Base-by-base conservation (phyloP, 805 yeast genomes). In the Nakazawaea siamensis region DNA sequence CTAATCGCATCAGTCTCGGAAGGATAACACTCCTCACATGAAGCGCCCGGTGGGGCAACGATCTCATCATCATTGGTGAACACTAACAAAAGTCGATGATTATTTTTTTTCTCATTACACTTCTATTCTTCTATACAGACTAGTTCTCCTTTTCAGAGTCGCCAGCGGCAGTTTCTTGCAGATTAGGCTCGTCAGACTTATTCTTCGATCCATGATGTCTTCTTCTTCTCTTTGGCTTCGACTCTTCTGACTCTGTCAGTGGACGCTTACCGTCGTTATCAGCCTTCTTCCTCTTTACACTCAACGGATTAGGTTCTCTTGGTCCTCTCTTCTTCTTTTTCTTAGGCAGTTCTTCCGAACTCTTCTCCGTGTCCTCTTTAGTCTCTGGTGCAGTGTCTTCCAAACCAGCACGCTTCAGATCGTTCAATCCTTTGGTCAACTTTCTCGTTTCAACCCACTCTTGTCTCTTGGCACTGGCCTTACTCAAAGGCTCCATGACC, bases 401-500 rank as follows among this genome's bases (percentile, higher is more conserved):
- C n/a, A 64, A 53, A 3, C 81, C 79, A 0, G 72, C 75, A 36
- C 46, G 44, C 43, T 62, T 66, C 5, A 68, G 60, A 46, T 76
- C 80, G 51, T 92, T 90, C 52, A 92, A 68, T 0, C 97, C 97
- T 17, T 69, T 71, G 3, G 73, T 73, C 34, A 92, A 64, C 49
- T 92, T 92, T 29, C 67, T 64, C 1, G 60, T 53, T 56, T 92
- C 98, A 27, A 68, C 61, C 19, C 56, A 46, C 30, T 50, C 50
- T 36, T 76, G 73, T 12, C 67, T 64, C 29, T 51, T 54, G 10
- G 63, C 65, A 28, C 90, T 80, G 5, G 84, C 83, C 25, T 69
- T 70, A 34, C 95, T 82, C 45, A 87, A 61, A 6, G 97, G 96
- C 57, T 92, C 98, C 92, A 92, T 76, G 18, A 92, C 78, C 90